Base-by-base conservation (phyloP, 805 yeast genomes). In the Blastobotrys terrestris region DNA sequence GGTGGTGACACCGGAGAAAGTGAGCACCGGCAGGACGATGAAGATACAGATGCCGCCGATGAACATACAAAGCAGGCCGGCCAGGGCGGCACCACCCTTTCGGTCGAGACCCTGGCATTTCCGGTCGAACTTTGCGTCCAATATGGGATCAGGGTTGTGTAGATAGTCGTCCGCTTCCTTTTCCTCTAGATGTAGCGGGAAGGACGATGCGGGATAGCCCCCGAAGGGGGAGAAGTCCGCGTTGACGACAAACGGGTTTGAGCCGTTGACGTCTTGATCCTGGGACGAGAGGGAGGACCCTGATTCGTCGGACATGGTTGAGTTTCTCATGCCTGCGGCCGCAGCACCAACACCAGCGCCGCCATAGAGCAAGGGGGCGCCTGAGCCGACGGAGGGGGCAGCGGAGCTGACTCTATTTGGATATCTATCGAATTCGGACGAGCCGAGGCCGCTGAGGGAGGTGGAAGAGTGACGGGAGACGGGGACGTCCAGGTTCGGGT, bases 71-170 rank as follows among this genome's bases (percentile, higher is more conserved):
- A 85, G 41, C 39, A 90, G 60, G 11, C 73, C 72, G 14, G 58
- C 43, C 7, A 71, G 39, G 16, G 67, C 59, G 21, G 62, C 57
- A 56, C 61, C 57, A 1, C 76, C 75, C 6, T 75, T 64, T 31
- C 58, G 51, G 61, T 73, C 76, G 19, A 68, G 55, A 41, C 60
- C 63, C 42, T 55, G 59, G 57, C 75, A 71, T 26, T 55, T 52
- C 15, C 71, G 60, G 60, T 89, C 95, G 62, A 84, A 81, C 55
- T 83, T 80, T 19, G 95, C 96, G 67, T 94, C 99, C 45, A 83
- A 87, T 39, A 90, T 84, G 7, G 97, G 97, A 68, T 92, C 97
- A 1, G 98, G 98, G 69, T 92, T 94, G 70, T 92, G 98, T 59
- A 94, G 67, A 65, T 88, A 91, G 69, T 92, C 99, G 71, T 92